phyloP scores from a whole-genome alignment of 495 filamentous ascomycete genomes.

The Aspergillus cavernicola region DNA sequence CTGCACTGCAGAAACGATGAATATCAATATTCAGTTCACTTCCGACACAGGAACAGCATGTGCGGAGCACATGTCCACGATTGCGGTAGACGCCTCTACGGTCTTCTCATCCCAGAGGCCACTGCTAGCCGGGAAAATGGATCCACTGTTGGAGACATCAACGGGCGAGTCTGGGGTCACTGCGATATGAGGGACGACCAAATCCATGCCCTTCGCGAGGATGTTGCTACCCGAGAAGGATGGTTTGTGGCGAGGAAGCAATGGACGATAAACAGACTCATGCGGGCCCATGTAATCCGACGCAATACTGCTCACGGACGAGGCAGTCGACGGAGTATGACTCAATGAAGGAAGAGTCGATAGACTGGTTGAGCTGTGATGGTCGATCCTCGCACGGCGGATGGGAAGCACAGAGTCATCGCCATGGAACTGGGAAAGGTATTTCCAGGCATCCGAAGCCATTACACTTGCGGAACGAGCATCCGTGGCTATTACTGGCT shows the following conservation, averaged over 20 bases:
- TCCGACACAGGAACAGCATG: background rate
- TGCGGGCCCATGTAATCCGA: constrained; percentile 38
- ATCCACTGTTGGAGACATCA: constrained; percentile 22
- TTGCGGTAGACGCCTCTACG: constrained; percentile 14
- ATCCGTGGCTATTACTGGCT: constrained; percentile 43
- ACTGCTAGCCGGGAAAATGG: constrained; percentile 33
- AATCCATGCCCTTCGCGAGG: constrained; percentile 37
- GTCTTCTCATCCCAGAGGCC: constrained; percentile 28
- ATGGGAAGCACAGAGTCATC: constrained; percentile 22
- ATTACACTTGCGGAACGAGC: constrained; percentile 19
- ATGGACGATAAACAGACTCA: constrained; percentile 33
- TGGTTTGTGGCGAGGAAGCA: constrained; percentile 42
- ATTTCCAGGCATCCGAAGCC: constrained; percentile 47
- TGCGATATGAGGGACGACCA: constrained; percentile 39
- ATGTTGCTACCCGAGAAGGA: constrained; percentile 30
- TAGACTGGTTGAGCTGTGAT: constrained; percentile 34
- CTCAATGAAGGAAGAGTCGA: constrained; percentile 37
- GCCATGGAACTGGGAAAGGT: constrained; percentile 48
- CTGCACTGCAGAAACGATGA: background rate
- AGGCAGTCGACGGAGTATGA: constrained; percentile 43
- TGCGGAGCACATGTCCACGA: constrained; percentile 16
- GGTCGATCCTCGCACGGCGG: constrained; percentile 24
- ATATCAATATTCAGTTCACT: background rate
- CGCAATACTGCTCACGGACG: constrained; percentile 39
- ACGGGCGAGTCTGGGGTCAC: constrained; percentile 16